Conservation (phyloP, 352 stramenopile species). For the Thalassiosira ordinaria region DNA sequence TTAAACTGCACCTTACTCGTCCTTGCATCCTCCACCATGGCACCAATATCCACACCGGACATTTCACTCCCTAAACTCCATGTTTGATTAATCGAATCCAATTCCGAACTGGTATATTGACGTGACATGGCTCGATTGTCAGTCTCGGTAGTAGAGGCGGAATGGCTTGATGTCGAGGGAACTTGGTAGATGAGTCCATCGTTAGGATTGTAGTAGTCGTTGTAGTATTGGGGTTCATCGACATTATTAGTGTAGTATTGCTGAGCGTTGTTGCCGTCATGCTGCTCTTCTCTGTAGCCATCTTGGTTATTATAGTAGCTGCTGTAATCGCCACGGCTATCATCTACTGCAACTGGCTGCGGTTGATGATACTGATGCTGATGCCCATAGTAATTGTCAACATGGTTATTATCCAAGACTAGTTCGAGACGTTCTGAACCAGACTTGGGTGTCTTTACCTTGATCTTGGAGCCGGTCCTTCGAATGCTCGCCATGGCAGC, state of each 20-base stretch:
- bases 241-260: neutral
- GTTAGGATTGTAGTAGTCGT: neutral
- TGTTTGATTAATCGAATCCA: neutral
- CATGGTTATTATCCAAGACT: conserved; percentile 17
- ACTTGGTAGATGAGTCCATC: neutral
- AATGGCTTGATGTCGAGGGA: too few species aligned
- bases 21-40: too few species aligned
- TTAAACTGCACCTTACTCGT: too few species aligned
- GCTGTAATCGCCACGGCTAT: too few species aligned
- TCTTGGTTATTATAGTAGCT: too few species aligned
- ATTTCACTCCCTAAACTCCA: too few species aligned
- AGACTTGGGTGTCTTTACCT: conserved; percentile 39
- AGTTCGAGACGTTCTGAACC: conserved; percentile 34
- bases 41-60: too few species aligned
- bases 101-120: too few species aligned
- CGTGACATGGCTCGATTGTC: conserved; percentile 17
- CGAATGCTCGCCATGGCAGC: too few species aligned
- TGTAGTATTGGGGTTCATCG: neutral
- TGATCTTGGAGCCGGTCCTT: conserved; percentile 19
- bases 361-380: neutral
- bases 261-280: neutral
- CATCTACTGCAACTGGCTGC: neutral
- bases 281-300: neutral
- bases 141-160: conserved; percentile 22
- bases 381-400: conserved; percentile 1